A percentile compares a stretch with the other conserved stretches of the same genome.
Conservation (phyloP, 495 filamentous ascomycete species). For the Diplogelasinospora grovesii region DNA sequence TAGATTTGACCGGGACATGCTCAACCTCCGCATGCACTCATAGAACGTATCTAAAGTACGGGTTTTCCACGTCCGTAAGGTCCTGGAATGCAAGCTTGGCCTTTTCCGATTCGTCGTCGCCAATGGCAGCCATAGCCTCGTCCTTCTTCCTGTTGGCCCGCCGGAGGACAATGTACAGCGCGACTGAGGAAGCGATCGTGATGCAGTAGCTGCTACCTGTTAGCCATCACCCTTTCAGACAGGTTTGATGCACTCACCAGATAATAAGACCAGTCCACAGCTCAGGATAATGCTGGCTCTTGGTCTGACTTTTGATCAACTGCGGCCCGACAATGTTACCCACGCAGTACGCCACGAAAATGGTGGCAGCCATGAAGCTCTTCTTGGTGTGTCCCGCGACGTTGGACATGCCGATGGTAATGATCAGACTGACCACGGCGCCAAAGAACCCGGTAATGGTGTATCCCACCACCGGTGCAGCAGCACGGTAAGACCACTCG, state of each 20-base stretch:
- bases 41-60: slow-evolving; percentile 67
- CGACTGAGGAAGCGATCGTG: slow-evolving; percentile 48
- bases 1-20: too few species aligned
- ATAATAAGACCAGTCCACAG: slow-evolving; percentile 66
- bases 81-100: slow-evolving; percentile 63
- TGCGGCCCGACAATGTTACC: slow-evolving; percentile 68
- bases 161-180: slow-evolving; percentile 51
- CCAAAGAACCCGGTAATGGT: slow-evolving; percentile 66
- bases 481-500: slow-evolving; percentile 55
- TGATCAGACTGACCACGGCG: slow-evolving; percentile 56
- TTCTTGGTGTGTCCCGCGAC: slow-evolving; percentile 76
- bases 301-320: slow-evolving; percentile 55
- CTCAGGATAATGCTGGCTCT: slow-evolving; percentile 58
- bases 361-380: slow-evolving; percentile 61
- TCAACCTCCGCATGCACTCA: too few species aligned
- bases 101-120: slow-evolving; percentile 53
- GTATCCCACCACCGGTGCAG: slow-evolving; percentile 60
- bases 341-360: slow-evolving; percentile 69
- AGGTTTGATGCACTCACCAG: slow-evolving; percentile 40
- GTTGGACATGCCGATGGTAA: slow-evolving; percentile 63
- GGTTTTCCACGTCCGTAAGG: slow-evolving; percentile 70
- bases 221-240: slow-evolving; percentile 1
- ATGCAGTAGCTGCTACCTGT: slow-evolving; percentile 53
- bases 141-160: slow-evolving; percentile 48
- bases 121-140: slow-evolving; percentile 25